phyloP scores from a whole-genome alignment of 1,284 basidiomycete genomes.

The Ceraceosorus guamensis region DNA sequence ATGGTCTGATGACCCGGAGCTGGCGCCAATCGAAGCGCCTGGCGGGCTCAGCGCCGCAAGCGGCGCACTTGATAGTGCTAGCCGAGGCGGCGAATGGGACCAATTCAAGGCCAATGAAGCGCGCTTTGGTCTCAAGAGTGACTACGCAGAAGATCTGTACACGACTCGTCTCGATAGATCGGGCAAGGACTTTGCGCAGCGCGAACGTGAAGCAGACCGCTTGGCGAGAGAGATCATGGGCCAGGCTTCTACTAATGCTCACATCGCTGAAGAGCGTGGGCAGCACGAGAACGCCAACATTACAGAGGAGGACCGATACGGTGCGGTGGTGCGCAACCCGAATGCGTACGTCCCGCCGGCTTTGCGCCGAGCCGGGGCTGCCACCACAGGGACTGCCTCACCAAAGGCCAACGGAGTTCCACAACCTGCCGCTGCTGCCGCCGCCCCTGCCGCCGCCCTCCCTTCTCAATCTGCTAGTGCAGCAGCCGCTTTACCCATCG shows the following conservation, averaged over 20 bases:
- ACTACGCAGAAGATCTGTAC: conserved; percentile 88
- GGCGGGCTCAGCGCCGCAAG: too few relatives aligned
- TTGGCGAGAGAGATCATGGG: conserved; percentile 81
- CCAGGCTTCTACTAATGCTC: conserved; percentile 58
- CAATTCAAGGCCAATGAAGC: conserved; percentile 92
- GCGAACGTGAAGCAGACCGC: conserved; percentile 76
- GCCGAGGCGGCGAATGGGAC: conserved; percentile 66
- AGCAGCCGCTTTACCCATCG: not conserved
- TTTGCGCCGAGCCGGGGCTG: conserved; percentile 56
- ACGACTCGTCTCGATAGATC: conserved; percentile 86
- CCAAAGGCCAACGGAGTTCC: conserved; percentile 25
- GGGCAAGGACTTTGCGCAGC: conserved; percentile 76
- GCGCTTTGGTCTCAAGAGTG: conserved; percentile 81
- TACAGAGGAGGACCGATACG: conserved; percentile 97
- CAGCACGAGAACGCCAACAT: conserved; percentile 63
- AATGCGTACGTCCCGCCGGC: conserved; percentile 90
- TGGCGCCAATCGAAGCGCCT: conserved; percentile 21
- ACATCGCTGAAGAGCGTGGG: conserved; percentile 83
- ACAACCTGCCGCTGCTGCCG: conserved; percentile 22
- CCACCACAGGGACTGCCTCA: conserved; percentile 25
- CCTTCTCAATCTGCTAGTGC: not conserved
- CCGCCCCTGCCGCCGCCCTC: not conserved
- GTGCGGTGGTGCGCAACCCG: conserved; percentile 77
- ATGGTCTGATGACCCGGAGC: conserved; percentile 35
- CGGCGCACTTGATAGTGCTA: conserved; percentile 12